Evolutionary conservation across 1,139 yeast genomes (phyloP).

Genomic region (Scheffersomyces cryptocercus): DNA sequence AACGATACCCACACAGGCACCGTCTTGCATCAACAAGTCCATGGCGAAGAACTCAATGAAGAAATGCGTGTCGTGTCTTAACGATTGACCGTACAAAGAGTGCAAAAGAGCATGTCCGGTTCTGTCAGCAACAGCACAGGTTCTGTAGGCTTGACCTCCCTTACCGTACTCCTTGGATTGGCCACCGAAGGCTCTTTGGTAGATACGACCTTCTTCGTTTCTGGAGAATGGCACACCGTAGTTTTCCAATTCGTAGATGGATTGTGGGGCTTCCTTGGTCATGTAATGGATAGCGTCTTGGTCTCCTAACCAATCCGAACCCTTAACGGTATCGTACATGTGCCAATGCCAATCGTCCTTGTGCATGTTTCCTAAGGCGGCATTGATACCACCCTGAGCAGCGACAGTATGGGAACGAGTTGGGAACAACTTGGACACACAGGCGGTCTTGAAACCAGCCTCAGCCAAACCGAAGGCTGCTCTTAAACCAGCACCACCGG

Average conservation of each 20-base stretch:
- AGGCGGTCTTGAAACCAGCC: slow-evolving; percentile 97
- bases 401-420: slow-evolving; percentile 99
- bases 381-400: slow-evolving; percentile 99
- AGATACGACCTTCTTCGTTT: slow-evolving; percentile 94
- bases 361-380: slow-evolving; percentile 98
- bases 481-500: slow-evolving; percentile 98
- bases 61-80: slow-evolving; percentile 95
- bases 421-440: slow-evolving; percentile 95
- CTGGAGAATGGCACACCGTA: slow-evolving; percentile 98
- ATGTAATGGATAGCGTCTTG: slow-evolving; percentile 99
- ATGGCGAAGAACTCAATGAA: slow-evolving; percentile 96
- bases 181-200: slow-evolving; percentile 99
- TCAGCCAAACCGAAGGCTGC: slow-evolving; percentile 98
- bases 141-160: slow-evolving; percentile 99
- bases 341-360: slow-evolving; percentile 99
- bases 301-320: slow-evolving; percentile 99
- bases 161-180: slow-evolving; percentile 94
- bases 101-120: slow-evolving; percentile 98
- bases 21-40: slow-evolving; percentile 93
- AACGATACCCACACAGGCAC: slow-evolving; percentile 94
- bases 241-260: slow-evolving; percentile 95
- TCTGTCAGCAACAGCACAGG: slow-evolving; percentile 99
- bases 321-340: slow-evolving; percentile 99
- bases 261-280: slow-evolving; percentile 97
- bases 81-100: slow-evolving; percentile 93